Conservation (phyloP, 169 alveolate species). For the Hepatocystis sp. region DNA sequence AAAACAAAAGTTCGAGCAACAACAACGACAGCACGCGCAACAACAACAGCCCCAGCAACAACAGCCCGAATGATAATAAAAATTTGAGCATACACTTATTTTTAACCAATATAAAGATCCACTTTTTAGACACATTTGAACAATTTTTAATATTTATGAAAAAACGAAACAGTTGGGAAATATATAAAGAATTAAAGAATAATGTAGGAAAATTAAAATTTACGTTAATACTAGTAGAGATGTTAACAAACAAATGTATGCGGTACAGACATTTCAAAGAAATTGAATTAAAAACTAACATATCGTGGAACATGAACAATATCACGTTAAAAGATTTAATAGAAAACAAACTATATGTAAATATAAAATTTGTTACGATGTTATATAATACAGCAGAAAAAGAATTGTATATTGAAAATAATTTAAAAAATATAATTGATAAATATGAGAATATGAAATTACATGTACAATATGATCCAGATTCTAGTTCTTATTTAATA, state of each 20-base stretch:
- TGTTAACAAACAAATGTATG: slow-evolving; percentile 72
- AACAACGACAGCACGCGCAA: background rate
- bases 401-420: slow-evolving; percentile 63
- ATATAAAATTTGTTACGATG: slow-evolving; percentile 53
- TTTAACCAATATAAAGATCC: slow-evolving; percentile 40
- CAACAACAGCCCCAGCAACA: too few species aligned
- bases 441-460: slow-evolving; percentile 69
- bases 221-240: slow-evolving; percentile 67
- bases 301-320: slow-evolving; percentile 45
- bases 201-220: slow-evolving; percentile 70
- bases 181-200: slow-evolving; percentile 65
- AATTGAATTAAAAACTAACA: slow-evolving; percentile 53
- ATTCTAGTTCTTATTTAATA: slow-evolving; percentile 31
- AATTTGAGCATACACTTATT: slow-evolving; percentile 43
- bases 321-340: slow-evolving; percentile 65
- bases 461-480: slow-evolving; percentile 9
- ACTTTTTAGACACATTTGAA: slow-evolving; percentile 50
- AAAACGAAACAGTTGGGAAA: slow-evolving; percentile 64
- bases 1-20: too few species aligned
- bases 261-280: slow-evolving; percentile 71
- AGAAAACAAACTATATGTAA: slow-evolving; percentile 65
- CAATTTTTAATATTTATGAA: slow-evolving; percentile 58
- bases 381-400: slow-evolving; percentile 70
- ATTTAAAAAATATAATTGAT: slow-evolving; percentile 48
- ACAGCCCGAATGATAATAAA: background rate